Base-by-base conservation (phyloP, 2,329 filamentous ascomycete genomes). In the Botryotinia globosa region DNA sequence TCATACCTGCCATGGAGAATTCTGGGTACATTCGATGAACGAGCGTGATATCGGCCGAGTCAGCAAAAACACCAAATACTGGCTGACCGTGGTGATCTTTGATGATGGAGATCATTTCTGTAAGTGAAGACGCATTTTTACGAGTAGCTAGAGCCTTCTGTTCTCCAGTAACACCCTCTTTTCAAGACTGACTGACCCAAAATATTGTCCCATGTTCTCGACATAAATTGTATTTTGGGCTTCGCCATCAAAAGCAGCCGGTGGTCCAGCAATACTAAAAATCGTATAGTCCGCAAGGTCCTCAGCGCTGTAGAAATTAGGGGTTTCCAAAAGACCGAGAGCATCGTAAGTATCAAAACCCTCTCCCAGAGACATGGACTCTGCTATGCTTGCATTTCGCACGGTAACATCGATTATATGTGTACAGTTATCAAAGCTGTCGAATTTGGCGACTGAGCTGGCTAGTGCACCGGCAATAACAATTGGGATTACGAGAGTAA, bases 381-480 rank as follows among this genome's bases (percentile, higher is more conserved):
- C 29, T 34, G 5, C 29, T 34, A 9, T 32, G 54, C 54, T 59
- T 48, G 65, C 56, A 59, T 37, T 59, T 22, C 56, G 56, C 18
- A 59, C 37, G 56, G 29, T 59, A 37, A 59, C 56, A 34, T 58
- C 54, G 5, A 58, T 58, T 37, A 32, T 59, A 25, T 22, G 20
- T 34, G 20, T 25, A 37, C 32, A 59, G 1, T 1, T 4, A 37
- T n/a, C 42, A 66, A 59, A 59, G 18, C 2, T 18, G 5, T 12
- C 10, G 29, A 34, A 48, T 54, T 37, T 37, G 7, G 7, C 8
- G 16, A 54, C 20, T 39, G 75, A 76, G 48, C 77, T 89, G 4
- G 90, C 88, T 7, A 91, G 79, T 2, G 87, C 89, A 37, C 88
- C 85, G 4, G 88, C 86, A 64, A 79, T 76, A 76, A 59, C 20